phyloP scores from a whole-genome alignment of 1,284 basidiomycete genomes.

The Takashimella tepidaria region DNA sequence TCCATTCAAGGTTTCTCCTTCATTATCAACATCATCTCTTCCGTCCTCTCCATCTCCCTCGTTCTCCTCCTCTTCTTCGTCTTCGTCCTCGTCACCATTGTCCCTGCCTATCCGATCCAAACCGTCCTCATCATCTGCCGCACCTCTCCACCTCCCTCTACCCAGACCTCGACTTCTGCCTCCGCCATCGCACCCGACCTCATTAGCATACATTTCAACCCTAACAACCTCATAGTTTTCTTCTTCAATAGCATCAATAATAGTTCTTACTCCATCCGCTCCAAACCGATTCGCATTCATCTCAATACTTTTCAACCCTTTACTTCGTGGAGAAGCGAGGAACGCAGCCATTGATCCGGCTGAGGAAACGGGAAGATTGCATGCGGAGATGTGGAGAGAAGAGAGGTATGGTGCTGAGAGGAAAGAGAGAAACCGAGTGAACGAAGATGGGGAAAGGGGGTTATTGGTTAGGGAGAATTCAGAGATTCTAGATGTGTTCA shows the following conservation, averaged over 20 bases:
- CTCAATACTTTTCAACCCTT: constrained; percentile 28
- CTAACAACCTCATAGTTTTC: constrained; percentile 28
- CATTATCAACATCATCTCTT: too few relatives aligned
- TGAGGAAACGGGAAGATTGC: constrained; percentile 16
- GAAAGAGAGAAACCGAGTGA: constrained; percentile 21
- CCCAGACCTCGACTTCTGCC: too few relatives aligned
- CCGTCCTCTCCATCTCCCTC: background rate
- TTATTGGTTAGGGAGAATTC: constrained; percentile 36
- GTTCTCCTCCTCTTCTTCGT: background rate
- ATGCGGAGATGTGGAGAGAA: constrained; percentile 34
- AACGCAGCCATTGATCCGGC: constrained; percentile 18
- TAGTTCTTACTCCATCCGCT: constrained; percentile 19
- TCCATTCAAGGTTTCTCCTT: constrained; percentile 6
- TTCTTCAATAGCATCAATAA: constrained; percentile 34
- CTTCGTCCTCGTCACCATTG: background rate
- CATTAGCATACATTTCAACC: constrained; percentile 34
- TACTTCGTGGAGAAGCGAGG: constrained; percentile 21
- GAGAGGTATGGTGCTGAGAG: constrained; percentile 26
- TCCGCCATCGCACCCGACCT: background rate
- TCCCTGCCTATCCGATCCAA: background rate
- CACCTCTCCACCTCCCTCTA: background rate
- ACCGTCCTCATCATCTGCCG: background rate
- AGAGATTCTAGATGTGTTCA: constrained; percentile 28
- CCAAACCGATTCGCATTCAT: constrained; percentile 40
- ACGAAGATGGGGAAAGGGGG: constrained; percentile 16